Evolutionary conservation across 176 grass and related monocot species (phyloP), one percentile per base, ranked within the genome.

Genomic region (Rhipidocladum racemiflorum): DNA sequence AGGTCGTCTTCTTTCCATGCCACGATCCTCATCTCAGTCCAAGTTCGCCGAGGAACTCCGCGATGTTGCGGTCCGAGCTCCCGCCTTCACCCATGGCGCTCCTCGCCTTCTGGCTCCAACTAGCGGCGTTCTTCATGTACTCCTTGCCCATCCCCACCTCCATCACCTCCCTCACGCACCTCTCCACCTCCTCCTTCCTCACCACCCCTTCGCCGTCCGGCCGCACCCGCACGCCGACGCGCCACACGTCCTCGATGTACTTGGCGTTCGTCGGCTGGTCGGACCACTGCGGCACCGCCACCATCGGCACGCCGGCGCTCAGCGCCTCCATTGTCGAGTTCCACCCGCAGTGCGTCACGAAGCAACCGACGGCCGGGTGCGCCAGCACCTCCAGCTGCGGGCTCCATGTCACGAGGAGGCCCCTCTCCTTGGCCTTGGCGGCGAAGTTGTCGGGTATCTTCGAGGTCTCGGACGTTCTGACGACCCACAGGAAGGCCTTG

Each of bases 231-330:
- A 88, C 61, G 3, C 94, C 91, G 1, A 90, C 85, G 2, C 50
- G 15, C 94, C 94, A 97, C 57, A 87, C 87, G 6, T 76, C 89
- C 71, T 94, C 67, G 29, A 91, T 55, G 43, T 97, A 97, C 68
- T 82, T 88, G 25, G 91, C 91, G 36, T 94, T 91, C 17, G 57
- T 90, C 0, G 87, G 54, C 78, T 97, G 89, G 60, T 97, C 89
- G 0, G 94, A 86, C 85, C 85, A 93, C 4, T 97, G 48, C 29
- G 91, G 87, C 87, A 90, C 54, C 5, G 72, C 89, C 40, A 89
- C 81, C 72, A 89, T 63, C 6, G 70, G 83, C 55, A 87, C 76
- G 0, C 78, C 83, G 4, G 66, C 13, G 24, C 51, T 71, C 2
- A 88, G 36, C 38, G 46, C 82, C 68, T 85, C 88, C 30, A 83